phyloP scores from a whole-genome alignment of 2,329 filamentous ascomycete species.

The Chalaropsis thielavioides region DNA sequence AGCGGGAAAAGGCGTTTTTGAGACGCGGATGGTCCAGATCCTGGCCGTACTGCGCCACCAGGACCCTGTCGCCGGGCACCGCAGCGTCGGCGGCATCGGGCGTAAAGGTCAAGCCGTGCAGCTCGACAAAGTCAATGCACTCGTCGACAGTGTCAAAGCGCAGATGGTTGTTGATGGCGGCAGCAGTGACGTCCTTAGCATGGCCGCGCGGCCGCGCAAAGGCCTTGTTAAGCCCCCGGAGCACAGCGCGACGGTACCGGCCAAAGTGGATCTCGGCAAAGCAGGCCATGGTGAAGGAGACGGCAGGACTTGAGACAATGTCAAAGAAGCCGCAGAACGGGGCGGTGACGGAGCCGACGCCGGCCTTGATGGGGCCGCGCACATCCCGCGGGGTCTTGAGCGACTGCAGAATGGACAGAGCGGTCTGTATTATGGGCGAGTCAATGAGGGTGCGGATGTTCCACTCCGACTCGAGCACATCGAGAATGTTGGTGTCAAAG shows the following conservation, averaged over 20 bases:
- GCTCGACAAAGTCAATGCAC: slow-evolving; percentile 48
- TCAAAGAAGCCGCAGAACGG: slow-evolving; percentile 43
- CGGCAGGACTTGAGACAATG: slow-evolving; percentile 39
- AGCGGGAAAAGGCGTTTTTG: slow-evolving; percentile 40
- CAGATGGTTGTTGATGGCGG: slow-evolving; percentile 41
- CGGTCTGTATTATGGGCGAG: slow-evolving; percentile 45
- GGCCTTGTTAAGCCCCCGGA: slow-evolving; percentile 40
- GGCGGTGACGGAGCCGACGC: slow-evolving; percentile 16
- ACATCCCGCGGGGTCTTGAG: slow-evolving; percentile 43
- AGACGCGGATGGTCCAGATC: slow-evolving; percentile 35
- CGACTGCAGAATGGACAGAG: slow-evolving; percentile 44
- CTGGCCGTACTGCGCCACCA: slow-evolving; percentile 26
- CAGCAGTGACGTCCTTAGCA: slow-evolving; percentile 45
- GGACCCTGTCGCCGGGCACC: slow-evolving; percentile 24
- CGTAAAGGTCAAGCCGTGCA: slow-evolving; percentile 41
- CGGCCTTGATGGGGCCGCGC: slow-evolving; percentile 42
- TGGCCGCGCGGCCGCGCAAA: slow-evolving; percentile 43
- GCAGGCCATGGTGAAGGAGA: slow-evolving; percentile 57
- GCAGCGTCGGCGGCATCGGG: slow-evolving; percentile 25
- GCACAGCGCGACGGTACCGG: slow-evolving; percentile 41
- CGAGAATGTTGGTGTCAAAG: slow-evolving; percentile 41
- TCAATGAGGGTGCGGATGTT: slow-evolving; percentile 39
- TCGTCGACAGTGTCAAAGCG: slow-evolving; percentile 54
- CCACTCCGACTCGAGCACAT: slow-evolving; percentile 42
- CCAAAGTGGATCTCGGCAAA: slow-evolving; percentile 55